Conservation (phyloP, 2,329 filamentous ascomycete species). For the Hyphodiscus sp. region DNA sequence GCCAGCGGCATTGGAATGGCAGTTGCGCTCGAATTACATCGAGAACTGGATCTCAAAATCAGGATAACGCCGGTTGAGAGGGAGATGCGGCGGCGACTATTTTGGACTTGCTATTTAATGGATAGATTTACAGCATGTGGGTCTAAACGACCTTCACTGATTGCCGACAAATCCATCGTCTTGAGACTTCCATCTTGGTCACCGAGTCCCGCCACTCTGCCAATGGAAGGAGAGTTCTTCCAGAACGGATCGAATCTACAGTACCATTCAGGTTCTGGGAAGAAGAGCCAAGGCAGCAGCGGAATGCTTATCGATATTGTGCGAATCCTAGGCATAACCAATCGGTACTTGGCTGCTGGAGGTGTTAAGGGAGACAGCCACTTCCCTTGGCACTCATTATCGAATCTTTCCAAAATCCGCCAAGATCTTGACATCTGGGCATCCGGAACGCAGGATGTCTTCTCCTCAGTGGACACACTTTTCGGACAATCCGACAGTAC, state of each 20-base stretch:
- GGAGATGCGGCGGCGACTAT: conserved; percentile 71
- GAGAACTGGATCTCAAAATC: conserved; percentile 60
- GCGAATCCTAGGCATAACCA: conserved; percentile 75
- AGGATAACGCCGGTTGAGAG: conserved; percentile 61
- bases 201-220: conserved; percentile 51
- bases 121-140: conserved; percentile 79
- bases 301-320: conserved; percentile 81
- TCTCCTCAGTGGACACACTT: conserved; percentile 66
- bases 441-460: conserved; percentile 71
- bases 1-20: conserved; percentile 76
- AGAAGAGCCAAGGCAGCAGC: conserved; percentile 66
- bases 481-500: conserved; percentile 76
- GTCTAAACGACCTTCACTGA: conserved; percentile 73
- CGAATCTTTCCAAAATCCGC: conserved; percentile 77
- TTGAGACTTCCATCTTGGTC: conserved; percentile 72
- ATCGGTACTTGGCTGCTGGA: conserved; percentile 75
- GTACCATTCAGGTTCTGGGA: conserved; percentile 61
- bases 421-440: conserved; percentile 84
- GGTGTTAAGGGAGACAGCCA: conserved; percentile 86
- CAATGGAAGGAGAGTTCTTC: conserved; percentile 74
- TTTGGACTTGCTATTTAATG: conserved; percentile 84
- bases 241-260: conserved; percentile 72
- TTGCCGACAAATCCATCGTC: conserved; percentile 69
- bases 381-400: conserved; percentile 84
- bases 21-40: conserved; percentile 72